Evolutionary conservation across 2,329 filamentous ascomycete genomes (phyloP).

Genomic region (Apiospora marii): DNA sequence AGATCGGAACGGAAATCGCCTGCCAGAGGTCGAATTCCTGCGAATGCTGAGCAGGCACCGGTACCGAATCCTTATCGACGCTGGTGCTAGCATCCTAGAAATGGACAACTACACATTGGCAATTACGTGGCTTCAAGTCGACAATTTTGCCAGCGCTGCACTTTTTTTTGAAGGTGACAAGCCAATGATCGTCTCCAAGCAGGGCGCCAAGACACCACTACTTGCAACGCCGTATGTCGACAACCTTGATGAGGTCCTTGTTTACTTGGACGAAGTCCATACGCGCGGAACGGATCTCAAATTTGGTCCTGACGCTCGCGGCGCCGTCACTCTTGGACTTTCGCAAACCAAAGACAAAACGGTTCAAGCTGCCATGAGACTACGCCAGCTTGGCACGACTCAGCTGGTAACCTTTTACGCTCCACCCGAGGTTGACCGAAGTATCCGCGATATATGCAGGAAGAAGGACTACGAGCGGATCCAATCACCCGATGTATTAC

Average conservation of each 20-base stretch:
- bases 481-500: slow-evolving; percentile 60
- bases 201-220: slow-evolving; percentile 50
- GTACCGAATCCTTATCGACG: slow-evolving; percentile 68
- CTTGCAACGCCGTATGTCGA: slow-evolving; percentile 63
- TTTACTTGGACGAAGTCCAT: slow-evolving; percentile 65
- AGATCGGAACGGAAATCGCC: slow-evolving; percentile 42
- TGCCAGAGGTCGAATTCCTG: slow-evolving; percentile 57
- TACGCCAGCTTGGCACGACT: slow-evolving; percentile 35
- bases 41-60: slow-evolving; percentile 40
- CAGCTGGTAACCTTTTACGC: slow-evolving; percentile 57
- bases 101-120: slow-evolving; percentile 62
- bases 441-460: slow-evolving; percentile 58
- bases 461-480: slow-evolving; percentile 40
- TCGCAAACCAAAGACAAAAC: slow-evolving; percentile 58
- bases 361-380: slow-evolving; percentile 22
- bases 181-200: slow-evolving; percentile 52
- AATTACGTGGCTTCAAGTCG: slow-evolving; percentile 57
- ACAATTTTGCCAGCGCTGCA: slow-evolving; percentile 54
- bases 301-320: slow-evolving; percentile 53
- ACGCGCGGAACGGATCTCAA: slow-evolving; percentile 66
- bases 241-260: slow-evolving; percentile 58
- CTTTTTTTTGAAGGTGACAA: slow-evolving; percentile 62
- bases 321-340: slow-evolving; percentile 61
- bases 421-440: slow-evolving; percentile 67
- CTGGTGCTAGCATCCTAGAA: slow-evolving; percentile 70